phyloP scores from a whole-genome alignment of 306 rosid species.

The Cucumis sativus region Cucumber_9930_V3 NC_026661.2:19029501-19030000 shows the following conservation, averaged over 20 bases:
- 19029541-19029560: not conserved
- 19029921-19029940: not conserved
- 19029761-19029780: not conserved
- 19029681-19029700: not conserved
- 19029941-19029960: not conserved
- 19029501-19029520: too few relatives aligned
- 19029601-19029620: not conserved
- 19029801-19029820: not conserved
- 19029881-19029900: not conserved
- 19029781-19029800: not conserved
- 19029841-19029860: not conserved
- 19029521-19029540: too few relatives aligned
- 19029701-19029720: not conserved
- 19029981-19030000: not conserved
- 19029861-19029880: not conserved
- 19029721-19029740: not conserved
- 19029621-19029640: not conserved
- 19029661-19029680: not conserved
- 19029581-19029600: not conserved
- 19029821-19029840: not conserved
- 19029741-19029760: not conserved
- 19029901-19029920: not conserved
- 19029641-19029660: not conserved
- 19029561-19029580: not conserved
- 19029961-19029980: not conserved